Conservation (phyloP, 441 rosid species). For the Theobroma grandiflorum region DNA sequence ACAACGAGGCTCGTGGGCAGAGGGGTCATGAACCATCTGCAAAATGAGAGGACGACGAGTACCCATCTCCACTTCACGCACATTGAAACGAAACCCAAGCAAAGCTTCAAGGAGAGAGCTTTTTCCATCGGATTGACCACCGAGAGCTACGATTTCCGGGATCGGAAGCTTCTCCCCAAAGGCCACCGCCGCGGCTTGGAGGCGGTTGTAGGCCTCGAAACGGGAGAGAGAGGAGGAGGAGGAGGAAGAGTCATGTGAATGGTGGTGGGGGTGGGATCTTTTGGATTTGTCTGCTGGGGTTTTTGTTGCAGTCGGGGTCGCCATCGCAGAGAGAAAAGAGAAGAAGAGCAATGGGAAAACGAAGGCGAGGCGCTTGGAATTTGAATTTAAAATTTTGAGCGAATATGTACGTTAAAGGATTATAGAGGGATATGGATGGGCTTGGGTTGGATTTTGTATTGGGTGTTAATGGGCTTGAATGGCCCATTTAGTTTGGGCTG, state of each 20-base stretch:
- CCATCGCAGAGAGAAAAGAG: slow-evolving; percentile 45
- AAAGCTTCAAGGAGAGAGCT: slow-evolving; percentile 97
- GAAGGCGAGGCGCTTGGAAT: slow-evolving; percentile 15
- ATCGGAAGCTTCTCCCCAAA: slow-evolving; percentile 97
- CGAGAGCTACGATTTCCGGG: slow-evolving; percentile 95
- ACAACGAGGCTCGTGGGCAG: slow-evolving; percentile 89
- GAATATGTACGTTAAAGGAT: slow-evolving; percentile 20
- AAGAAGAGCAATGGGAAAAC: slow-evolving; percentile 12
- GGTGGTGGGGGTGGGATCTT: slow-evolving; percentile 39
- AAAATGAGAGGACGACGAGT: slow-evolving; percentile 92
- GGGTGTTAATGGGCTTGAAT: not conserved
- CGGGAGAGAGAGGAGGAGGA: slow-evolving; percentile 46
- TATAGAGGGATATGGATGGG: not conserved
- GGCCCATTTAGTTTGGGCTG: not conserved
- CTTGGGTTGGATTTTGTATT: not conserved
- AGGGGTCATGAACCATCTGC: slow-evolving; percentile 90
- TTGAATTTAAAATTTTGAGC: slow-evolving; percentile 37
- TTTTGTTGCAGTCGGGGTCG: slow-evolving; percentile 73
- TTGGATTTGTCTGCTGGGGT: slow-evolving; percentile 55
- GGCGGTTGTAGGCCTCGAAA: slow-evolving; percentile 92
- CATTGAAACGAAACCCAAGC: slow-evolving; percentile 90
- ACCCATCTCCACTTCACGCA: slow-evolving; percentile 98
- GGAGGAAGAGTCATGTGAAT: slow-evolving; percentile 10
- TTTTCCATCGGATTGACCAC: slow-evolving; percentile 95
- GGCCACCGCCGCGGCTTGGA: slow-evolving; percentile 95